A percentile compares a stretch with the other conserved stretches of the same genome.
phyloP scores from a whole-genome alignment of 441 rosid species.

The Geranium incanum region DNA sequence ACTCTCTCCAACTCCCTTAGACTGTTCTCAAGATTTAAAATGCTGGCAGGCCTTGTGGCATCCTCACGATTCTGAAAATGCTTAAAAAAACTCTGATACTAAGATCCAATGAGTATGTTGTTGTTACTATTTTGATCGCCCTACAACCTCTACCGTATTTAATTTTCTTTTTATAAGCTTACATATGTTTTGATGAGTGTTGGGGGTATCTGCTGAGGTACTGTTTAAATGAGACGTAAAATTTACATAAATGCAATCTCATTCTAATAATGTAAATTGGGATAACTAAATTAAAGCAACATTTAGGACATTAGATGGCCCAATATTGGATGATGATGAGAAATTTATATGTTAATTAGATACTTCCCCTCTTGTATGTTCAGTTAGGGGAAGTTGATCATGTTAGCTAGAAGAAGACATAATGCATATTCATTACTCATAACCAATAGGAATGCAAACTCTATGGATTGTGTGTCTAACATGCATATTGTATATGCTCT shows the following conservation, averaged over 20 bases:
- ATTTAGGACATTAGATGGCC: neutral
- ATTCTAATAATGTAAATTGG: neutral
- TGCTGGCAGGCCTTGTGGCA: too few species aligned
- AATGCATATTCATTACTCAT: neutral
- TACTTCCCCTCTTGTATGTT: neutral
- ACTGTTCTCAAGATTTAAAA: too few species aligned
- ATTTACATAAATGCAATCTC: neutral
- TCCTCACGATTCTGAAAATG: too few species aligned
- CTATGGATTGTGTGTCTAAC: neutral
- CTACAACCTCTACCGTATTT: neutral
- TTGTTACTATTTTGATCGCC: neutral
- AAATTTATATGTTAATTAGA: neutral
- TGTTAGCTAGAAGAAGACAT: conserved; percentile 1
- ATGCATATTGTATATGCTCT: neutral
- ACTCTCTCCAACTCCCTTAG: neutral
- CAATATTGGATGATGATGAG: neutral
- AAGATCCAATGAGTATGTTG: neutral
- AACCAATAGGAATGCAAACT: neutral
- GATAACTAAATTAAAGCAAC: neutral
- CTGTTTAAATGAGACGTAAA: neutral
- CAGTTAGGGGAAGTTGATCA: neutral
- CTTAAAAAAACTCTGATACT: neutral
- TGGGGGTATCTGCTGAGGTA: neutral
- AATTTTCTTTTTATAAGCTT: neutral
- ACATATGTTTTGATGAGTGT: neutral